These are phyloP conservation scores for Ustilago tritici DNA, from an alignment of 1,284 basidiomycete species.

Conservation along the genomic window DNA sequence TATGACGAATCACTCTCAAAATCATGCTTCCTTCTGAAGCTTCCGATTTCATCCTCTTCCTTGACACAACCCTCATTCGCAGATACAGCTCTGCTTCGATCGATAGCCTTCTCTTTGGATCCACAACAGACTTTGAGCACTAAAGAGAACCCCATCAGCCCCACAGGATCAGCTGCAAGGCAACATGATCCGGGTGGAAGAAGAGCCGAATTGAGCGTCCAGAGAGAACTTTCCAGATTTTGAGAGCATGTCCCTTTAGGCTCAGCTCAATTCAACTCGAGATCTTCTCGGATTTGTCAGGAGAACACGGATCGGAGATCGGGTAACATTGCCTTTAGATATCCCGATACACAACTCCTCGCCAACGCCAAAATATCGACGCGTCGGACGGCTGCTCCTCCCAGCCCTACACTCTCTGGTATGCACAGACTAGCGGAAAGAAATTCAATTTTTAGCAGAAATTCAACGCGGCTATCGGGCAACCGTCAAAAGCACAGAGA, in stretches of 20 bases:
- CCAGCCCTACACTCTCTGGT: background rate
- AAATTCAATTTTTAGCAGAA: conserved; percentile 2
- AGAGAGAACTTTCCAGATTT: conserved; percentile 40
- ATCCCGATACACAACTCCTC: background rate
- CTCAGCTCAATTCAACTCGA: conserved; percentile 8
- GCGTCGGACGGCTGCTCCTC: conserved; percentile 17
- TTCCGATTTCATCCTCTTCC: background rate
- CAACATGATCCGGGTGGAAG: conserved; percentile 1
- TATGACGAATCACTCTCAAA: background rate
- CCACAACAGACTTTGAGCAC: no score
- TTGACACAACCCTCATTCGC: background rate
- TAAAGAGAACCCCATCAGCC: no score
- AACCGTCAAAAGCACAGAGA: background rate
- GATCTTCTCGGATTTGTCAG: conserved; percentile 38
- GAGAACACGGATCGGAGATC: background rate
- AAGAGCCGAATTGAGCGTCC: background rate
- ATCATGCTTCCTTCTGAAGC: background rate
- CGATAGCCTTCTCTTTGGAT: no score
- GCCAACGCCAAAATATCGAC: conserved; percentile 9
- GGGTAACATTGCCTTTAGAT: background rate
- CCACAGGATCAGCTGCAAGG: no score
- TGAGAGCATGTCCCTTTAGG: background rate
- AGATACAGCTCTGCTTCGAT: no score
- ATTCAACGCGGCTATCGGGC: conserved; percentile 6
- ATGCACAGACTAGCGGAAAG: background rate